Base-by-base conservation (phyloP, 2,329 filamentous ascomycete genomes). In the Phaeosphaeria sp. region DNA sequence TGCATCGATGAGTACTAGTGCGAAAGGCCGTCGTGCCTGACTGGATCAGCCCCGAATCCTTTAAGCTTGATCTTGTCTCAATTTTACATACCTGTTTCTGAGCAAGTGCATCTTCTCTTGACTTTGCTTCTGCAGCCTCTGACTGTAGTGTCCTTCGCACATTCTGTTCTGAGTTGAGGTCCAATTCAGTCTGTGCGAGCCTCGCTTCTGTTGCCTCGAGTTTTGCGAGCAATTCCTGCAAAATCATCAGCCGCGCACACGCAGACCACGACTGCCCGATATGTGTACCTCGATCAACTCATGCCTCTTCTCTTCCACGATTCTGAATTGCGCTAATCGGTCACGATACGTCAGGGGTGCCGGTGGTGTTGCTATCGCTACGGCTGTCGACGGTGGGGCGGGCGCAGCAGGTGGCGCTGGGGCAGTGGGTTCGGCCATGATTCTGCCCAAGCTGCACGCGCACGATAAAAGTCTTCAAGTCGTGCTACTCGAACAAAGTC, bases 111-210 rank as follows among this genome's bases (percentile, higher is more conserved):
- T 64, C 67, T 57, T 76, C 72, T 52, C 66, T 67, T 23, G 71
- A 65, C 48, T 65, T 75, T 6, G 65, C 64, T 42, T 77, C 74
- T 4, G 67, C 65, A 17, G 72, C 66, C 50, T 77, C 74, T 18
- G 72, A 62, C 44, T 77, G 74, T 30, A 77, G 49, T 13, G 73
- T 75, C 39, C 74, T 64, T 21, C 74, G 66, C 23, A 77, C 74
- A 62, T 75, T 77, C 43, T 77, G 74, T 53, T 77, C 74, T 1
- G 73, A 76, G 44, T 70, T 66, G 46, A 77, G 72, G 48, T 77
- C 74, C 20, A 77, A 69, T 62, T 75, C 72, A 21, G 72, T 75
- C 44, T 76, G 73, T 52, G 69, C 56, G 36, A 77, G 73, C 54
- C 65, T 70, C 49, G 72, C 68, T 63, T 77, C 74, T 22, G 69